Conservation (phyloP, 1,139 yeast species). For the Pichia sp. region DNA sequence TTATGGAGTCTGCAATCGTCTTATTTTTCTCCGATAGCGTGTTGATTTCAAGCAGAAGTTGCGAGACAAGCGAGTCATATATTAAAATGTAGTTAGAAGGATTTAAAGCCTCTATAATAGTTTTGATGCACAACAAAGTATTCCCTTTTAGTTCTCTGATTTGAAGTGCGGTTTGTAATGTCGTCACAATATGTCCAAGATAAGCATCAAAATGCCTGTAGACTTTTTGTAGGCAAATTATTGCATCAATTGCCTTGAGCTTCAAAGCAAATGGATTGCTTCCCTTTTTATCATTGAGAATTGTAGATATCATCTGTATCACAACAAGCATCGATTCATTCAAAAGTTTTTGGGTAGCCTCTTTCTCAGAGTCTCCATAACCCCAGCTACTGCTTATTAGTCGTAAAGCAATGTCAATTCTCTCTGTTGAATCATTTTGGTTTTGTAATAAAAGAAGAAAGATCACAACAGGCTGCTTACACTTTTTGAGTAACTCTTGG, state of each 20-base stretch:
- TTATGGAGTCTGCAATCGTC: not conserved
- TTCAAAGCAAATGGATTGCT: conserved; percentile 67
- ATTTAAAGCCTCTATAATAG: conserved; percentile 43
- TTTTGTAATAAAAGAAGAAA: conserved; percentile 24
- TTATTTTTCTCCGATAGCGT: conserved; percentile 38
- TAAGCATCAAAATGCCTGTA: conserved; percentile 63
- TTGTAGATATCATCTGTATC: conserved; percentile 71
- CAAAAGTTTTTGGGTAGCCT: conserved; percentile 10
- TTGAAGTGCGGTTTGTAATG: conserved; percentile 75
- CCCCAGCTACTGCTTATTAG: conserved; percentile 31
- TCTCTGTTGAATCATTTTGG: conserved; percentile 19
- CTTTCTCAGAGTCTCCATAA: conserved; percentile 5
- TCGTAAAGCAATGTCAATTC: conserved; percentile 35
- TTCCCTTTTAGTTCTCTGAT: conserved; percentile 51
- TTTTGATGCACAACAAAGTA: conserved; percentile 64
- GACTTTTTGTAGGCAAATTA: conserved; percentile 59
- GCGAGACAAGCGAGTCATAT: conserved; percentile 49
- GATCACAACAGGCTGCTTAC: conserved; percentile 30
- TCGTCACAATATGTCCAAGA: conserved; percentile 81
- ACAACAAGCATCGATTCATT: conserved; percentile 57
- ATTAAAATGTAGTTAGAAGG: conserved; percentile 47
- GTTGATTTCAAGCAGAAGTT: conserved; percentile 58
- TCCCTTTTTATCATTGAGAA: conserved; percentile 67
- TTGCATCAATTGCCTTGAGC: conserved; percentile 63
- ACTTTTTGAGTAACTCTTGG: conserved; percentile 37